These are phyloP conservation scores for Pythium biforme DNA, from an alignment of 352 stramenopile genomes.

Conservation along the genomic window DNA sequence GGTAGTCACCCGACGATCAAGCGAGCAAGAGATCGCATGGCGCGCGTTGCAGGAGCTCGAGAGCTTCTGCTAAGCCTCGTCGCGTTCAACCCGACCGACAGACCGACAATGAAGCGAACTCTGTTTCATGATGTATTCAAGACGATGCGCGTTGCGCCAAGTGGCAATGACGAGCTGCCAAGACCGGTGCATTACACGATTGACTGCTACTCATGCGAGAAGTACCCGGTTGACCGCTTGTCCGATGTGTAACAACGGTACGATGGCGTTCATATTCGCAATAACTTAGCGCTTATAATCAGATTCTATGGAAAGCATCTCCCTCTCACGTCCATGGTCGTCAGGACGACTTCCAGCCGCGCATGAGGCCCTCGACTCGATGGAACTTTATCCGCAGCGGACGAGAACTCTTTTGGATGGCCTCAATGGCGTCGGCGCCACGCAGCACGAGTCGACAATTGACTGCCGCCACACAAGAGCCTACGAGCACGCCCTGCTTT, in stretches of 20 bases:
- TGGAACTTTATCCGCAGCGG: slow-evolving; percentile 67
- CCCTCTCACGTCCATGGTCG: too few relatives aligned
- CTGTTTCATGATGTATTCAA: slow-evolving; percentile 63
- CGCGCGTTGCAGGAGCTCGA: slow-evolving; percentile 39
- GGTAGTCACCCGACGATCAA: slow-evolving; percentile 52
- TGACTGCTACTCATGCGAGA: slow-evolving; percentile 42
- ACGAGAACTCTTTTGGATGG: slow-evolving; percentile 52
- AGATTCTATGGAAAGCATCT: not conserved
- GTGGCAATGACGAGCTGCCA: not conserved
- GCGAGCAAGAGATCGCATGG: slow-evolving; percentile 49
- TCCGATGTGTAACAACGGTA: slow-evolving; percentile 38
- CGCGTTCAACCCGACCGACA: slow-evolving; percentile 54
- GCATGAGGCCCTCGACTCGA: slow-evolving; percentile 78
- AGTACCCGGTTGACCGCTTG: slow-evolving; percentile 16
- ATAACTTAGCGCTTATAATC: slow-evolving; percentile 15
- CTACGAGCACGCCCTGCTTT: slow-evolving; percentile 59
- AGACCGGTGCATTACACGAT: slow-evolving; percentile 52
- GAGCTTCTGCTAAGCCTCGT: slow-evolving; percentile 55
- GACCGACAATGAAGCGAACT: slow-evolving; percentile 68
- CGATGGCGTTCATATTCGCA: not conserved
- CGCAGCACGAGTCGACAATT: slow-evolving; percentile 56
- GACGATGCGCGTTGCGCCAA: slow-evolving; percentile 26
- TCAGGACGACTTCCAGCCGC: slow-evolving; percentile 43
- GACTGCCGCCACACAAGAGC: slow-evolving; percentile 60
- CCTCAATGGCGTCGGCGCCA: slow-evolving; percentile 44